These are phyloP conservation scores for Stramenopiles sp. DNA, from an alignment of 352 stramenopile genomes.

Conservation along the genomic window DNA sequence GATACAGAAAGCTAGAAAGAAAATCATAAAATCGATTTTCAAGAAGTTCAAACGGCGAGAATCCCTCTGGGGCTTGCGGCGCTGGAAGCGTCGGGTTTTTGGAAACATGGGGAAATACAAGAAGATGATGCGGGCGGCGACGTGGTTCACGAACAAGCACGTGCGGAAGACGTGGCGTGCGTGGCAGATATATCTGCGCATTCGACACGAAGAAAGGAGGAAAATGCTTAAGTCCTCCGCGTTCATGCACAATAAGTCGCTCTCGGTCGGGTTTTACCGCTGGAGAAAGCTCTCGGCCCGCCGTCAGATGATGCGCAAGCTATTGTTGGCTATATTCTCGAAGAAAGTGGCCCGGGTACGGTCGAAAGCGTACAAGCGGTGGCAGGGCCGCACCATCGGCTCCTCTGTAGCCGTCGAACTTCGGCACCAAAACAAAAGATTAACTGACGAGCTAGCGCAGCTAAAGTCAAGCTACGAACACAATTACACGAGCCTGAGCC, in stretches of 20 bases:
- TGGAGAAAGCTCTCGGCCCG: background rate
- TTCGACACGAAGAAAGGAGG: background rate
- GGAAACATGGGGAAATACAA: background rate
- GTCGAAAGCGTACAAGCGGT: background rate
- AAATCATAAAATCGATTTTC: background rate
- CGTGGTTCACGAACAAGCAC: slow-evolving; percentile 5
- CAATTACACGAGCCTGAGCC: background rate
- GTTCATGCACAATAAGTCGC: slow-evolving; percentile 3
- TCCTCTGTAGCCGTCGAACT: background rate
- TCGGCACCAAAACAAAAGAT: background rate
- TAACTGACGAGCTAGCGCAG: too few relatives aligned
- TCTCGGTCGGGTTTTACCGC: background rate
- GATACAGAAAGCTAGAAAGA: background rate
- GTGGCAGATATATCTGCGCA: background rate
- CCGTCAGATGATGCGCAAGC: background rate
- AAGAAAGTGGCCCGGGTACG: background rate
- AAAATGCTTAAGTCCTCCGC: slow-evolving; percentile 9
- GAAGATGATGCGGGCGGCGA: slow-evolving; percentile 10
- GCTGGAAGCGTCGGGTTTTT: background rate
- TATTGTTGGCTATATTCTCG: background rate
- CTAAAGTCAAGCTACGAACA: too few relatives aligned
- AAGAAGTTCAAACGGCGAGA: background rate
- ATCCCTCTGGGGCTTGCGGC: background rate
- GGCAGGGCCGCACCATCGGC: background rate
- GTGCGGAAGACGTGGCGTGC: background rate